phyloP scores from a whole-genome alignment of 805 yeast species.

The Zygosaccharomyces kombuchaensis region DNA sequence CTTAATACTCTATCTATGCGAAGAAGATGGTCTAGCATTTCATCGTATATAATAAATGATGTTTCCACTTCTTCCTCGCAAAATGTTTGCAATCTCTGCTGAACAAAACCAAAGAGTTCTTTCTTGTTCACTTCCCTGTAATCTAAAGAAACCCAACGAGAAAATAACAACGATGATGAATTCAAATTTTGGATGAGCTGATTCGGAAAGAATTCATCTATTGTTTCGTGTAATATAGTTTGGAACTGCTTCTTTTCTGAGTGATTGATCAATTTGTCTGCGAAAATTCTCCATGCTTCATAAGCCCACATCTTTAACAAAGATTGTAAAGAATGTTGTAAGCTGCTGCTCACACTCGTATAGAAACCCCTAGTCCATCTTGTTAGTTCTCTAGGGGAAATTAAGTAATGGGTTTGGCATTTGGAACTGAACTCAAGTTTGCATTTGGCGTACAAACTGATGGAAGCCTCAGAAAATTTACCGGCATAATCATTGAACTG shows the following conservation, averaged over 20 bases:
- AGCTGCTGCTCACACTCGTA: constrained; percentile 42
- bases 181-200: constrained; percentile 37
- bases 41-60: constrained; percentile 59
- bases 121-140: constrained; percentile 52
- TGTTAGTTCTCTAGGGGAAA: constrained; percentile 87
- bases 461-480: constrained; percentile 59
- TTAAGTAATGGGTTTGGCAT: constrained; percentile 57
- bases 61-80: constrained; percentile 72
- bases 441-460: constrained; percentile 52
- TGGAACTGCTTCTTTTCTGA: constrained; percentile 50
- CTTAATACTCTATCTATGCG: constrained; percentile 76
- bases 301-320: constrained; percentile 70
- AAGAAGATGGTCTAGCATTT: constrained; percentile 66
- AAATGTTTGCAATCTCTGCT: constrained; percentile 62
- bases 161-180: constrained; percentile 55
- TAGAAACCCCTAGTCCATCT: constrained; percentile 80
- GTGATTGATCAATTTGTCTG: constrained; percentile 57
- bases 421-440: constrained; percentile 38
- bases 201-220: constrained; percentile 44
- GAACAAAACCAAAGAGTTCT: constrained; percentile 51
- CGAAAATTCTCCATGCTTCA: constrained; percentile 73
- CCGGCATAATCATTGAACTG: constrained; percentile 49
- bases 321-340: constrained; percentile 37
- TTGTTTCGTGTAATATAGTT: constrained; percentile 34
- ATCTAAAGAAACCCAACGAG: constrained; percentile 67